These are phyloP conservation scores for Dryadomyces quercivorus DNA, from an alignment of 2,329 filamentous ascomycete genomes.

Conservation along the genomic window DNA sequence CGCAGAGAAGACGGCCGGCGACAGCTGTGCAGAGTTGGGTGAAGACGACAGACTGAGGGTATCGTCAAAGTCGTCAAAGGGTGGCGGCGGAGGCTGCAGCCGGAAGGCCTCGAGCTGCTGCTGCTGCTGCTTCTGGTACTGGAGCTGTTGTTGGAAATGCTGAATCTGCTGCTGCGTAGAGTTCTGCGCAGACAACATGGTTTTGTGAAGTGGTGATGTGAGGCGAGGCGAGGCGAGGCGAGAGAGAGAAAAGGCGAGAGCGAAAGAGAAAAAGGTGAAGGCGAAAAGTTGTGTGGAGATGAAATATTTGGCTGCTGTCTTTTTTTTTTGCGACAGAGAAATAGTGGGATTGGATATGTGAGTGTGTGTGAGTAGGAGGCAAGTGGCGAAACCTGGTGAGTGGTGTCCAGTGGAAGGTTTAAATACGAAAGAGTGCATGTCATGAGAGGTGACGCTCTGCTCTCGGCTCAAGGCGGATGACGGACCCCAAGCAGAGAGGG, in stretches of 20 bases:
- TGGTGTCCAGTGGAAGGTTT: background rate
- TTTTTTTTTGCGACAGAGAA: too few relatives aligned
- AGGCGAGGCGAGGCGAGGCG: background rate
- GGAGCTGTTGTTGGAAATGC: slow-evolving; percentile 11
- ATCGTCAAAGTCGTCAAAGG: slow-evolving; percentile 10
- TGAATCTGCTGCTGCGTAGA: slow-evolving; percentile 9
- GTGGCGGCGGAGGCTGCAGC: background rate
- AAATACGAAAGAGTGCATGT: background rate
- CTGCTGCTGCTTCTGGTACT: slow-evolving; percentile 19
- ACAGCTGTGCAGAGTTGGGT: slow-evolving; percentile 16
- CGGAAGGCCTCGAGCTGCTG: slow-evolving; percentile 12
- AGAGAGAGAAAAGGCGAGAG: background rate
- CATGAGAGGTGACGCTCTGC: background rate
- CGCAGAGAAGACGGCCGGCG: slow-evolving; percentile 1
- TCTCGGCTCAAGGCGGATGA: background rate
- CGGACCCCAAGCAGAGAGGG: background rate
- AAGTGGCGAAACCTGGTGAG: background rate
- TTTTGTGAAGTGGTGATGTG: background rate
- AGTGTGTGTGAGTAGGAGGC: background rate
- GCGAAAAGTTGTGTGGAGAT: background rate
- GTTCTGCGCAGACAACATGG: slow-evolving; percentile 12
- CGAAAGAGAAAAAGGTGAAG: too few relatives aligned
- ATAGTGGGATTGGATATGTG: too few relatives aligned
- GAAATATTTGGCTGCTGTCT: background rate
- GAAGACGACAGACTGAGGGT: slow-evolving; percentile 15